Evolutionary conservation across 148 eudicot genomes (phyloP).

Genomic region (Tetragonia tetragonoides): DNA sequence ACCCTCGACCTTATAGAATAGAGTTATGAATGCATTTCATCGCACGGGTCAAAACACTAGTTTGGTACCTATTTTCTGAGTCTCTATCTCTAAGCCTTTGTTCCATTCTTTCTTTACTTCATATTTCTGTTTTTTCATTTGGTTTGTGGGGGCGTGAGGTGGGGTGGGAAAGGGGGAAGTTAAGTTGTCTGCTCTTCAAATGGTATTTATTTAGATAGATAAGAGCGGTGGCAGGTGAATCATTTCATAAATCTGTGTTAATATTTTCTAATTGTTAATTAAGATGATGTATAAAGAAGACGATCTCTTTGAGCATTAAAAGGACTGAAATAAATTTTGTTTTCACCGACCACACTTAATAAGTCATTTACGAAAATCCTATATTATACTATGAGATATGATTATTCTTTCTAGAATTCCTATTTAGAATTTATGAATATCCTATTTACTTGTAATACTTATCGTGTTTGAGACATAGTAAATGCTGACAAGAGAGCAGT

Average conservation of each 20-base stretch:
- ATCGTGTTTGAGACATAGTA: background rate
- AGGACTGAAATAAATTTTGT: background rate
- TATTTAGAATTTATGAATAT: background rate
- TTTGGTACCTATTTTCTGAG: no score
- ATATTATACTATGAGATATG: background rate
- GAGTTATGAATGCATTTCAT: no score
- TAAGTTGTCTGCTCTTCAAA: background rate
- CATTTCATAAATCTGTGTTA: background rate
- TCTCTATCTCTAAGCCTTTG: no score
- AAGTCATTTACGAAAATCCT: background rate
- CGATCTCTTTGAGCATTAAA: background rate
- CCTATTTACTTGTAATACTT: background rate
- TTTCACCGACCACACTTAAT: background rate
- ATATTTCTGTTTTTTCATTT: no score
- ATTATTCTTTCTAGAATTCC: background rate
- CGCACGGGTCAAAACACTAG: no score
- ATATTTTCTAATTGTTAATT: background rate
- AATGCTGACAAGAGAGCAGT: background rate
- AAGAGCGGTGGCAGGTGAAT: background rate
- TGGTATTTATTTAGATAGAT: background rate
- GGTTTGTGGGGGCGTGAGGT: no score
- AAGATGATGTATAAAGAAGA: background rate
- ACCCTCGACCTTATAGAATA: no score
- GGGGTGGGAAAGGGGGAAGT: background rate
- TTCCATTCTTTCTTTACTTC: no score